Conservation (phyloP, 2,329 filamentous ascomycete species). For the Aureobasidium lini region DNA sequence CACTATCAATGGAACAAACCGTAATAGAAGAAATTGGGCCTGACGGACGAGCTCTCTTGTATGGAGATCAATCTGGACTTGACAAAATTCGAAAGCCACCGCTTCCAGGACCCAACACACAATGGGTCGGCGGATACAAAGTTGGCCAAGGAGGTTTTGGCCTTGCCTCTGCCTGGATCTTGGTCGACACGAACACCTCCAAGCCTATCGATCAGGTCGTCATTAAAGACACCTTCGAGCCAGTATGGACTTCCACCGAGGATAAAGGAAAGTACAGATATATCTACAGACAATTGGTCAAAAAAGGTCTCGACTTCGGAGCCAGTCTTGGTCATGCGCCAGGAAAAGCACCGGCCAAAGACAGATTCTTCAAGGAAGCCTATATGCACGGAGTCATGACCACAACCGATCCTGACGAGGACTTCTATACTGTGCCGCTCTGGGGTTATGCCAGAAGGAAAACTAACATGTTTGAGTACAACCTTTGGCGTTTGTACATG, state of each 20-base stretch:
- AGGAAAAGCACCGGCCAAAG: background rate
- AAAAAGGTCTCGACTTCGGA: background rate
- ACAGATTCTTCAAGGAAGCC: background rate
- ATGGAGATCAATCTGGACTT: background rate
- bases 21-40: too few relatives aligned
- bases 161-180: background rate
- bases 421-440: background rate
- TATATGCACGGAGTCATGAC: constrained; percentile 1
- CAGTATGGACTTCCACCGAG: background rate
- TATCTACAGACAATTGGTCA: background rate
- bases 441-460: background rate
- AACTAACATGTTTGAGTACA: background rate
- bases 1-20: too few relatives aligned
- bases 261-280: background rate
- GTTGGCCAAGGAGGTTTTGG: background rate
- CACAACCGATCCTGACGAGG: background rate
- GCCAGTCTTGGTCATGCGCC: background rate
- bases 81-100: background rate
- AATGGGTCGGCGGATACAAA: background rate
- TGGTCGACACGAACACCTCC: background rate
- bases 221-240: background rate
- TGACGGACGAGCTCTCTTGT: too few relatives aligned
- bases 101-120: background rate
- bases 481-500: background rate
- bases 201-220: background rate